Percentiles rank a stretch among this genome's conserved stretches.
Evolutionary conservation across 148 eudicot species (phyloP).

Genomic region (Nepenthes gracilis): DNA sequence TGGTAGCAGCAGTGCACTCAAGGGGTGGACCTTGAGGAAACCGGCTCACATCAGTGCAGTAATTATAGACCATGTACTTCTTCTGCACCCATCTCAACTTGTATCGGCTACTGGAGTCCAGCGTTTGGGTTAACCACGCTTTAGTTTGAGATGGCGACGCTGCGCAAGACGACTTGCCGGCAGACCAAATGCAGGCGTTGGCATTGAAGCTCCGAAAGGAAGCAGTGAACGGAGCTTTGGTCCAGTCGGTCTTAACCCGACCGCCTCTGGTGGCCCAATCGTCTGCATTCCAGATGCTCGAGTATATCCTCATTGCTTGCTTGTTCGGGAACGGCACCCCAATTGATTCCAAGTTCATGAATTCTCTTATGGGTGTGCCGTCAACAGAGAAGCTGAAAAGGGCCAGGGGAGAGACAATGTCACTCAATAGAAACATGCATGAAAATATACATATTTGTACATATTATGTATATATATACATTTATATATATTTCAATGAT

Average conservation of each 20-base stretch:
- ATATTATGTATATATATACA: too few species aligned
- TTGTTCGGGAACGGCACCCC: conserved; percentile 7
- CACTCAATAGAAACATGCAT: neutral
- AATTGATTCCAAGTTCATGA: conserved; percentile 10
- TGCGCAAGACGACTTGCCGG: conserved; percentile 11
- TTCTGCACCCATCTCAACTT: conserved; percentile 25
- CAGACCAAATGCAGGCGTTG: conserved; percentile 16
- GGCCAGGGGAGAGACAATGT: neutral
- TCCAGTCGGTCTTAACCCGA: conserved; percentile 25
- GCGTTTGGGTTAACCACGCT: conserved; percentile 22
- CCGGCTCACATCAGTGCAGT: conserved; percentile 22
- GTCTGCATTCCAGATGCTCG: conserved; percentile 1
- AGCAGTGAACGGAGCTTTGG: conserved; percentile 24
- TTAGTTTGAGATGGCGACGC: conserved; percentile 1
- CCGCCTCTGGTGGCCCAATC: too few species aligned
- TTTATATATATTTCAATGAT: neutral
- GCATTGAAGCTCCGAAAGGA: conserved; percentile 23
- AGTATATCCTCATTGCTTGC: conserved; percentile 12
- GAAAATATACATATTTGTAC: too few species aligned
- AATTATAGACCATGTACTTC: conserved; percentile 31
- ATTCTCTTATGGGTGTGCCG: conserved; percentile 7
- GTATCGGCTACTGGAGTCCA: conserved; percentile 9
- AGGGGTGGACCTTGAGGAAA: conserved; percentile 31
- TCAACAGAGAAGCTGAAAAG: conserved; percentile 7
- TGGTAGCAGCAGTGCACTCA: conserved; percentile 13